Base-by-base conservation (phyloP, 768 basidiomycete genomes). In the Lactarius psammicola region DNA sequence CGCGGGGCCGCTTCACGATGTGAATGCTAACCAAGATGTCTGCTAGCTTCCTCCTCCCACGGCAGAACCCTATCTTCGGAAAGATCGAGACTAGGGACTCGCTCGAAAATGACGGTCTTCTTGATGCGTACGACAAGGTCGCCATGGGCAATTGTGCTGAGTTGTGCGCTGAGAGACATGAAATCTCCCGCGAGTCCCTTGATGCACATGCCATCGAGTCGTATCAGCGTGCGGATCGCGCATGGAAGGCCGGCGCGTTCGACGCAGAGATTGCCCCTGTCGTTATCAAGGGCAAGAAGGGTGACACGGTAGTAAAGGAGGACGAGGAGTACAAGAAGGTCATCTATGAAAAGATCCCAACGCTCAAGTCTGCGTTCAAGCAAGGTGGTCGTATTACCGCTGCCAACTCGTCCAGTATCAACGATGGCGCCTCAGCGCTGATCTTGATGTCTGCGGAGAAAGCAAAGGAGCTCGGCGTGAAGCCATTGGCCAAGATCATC, bases 121-220 rank as follows among this genome's bases (percentile, higher is more conserved):
- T 88, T 87, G 97, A 99, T 77, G 94, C 93, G 60, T 97, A 94
- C 85, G 95, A 97, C 83, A 88, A 98, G 78, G 92, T 94, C 74
- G 88, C 94, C 34, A 99, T 99, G 97, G 97, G 97, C 64, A 93
- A 93, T 83, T 98, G 96, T 75, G 96, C 87, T 71, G 97, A 99
- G 78, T 75, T 81, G 71, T 86, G 91, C 33, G 93, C 95, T 18
- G 85, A 83, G 70, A 95, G 95, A 77, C 81, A 88, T 76, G 78
- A 79, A 44, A 95, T 99, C 77, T 82, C 87, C 60, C 90, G 97
- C 53, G 90, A 95, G 77, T 83, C 88, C 31, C 89, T 92, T 76
- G 97, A 99, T 76, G 81, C 84, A 23, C 95, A 94, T 78, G 94
- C 94, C 68, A 88, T 98, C 73, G 93, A 95, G 70, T 97, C 96